Base-by-base conservation (phyloP, 371 early-diverging fungal genomes). In the Rhizomucor miehei region DNA sequence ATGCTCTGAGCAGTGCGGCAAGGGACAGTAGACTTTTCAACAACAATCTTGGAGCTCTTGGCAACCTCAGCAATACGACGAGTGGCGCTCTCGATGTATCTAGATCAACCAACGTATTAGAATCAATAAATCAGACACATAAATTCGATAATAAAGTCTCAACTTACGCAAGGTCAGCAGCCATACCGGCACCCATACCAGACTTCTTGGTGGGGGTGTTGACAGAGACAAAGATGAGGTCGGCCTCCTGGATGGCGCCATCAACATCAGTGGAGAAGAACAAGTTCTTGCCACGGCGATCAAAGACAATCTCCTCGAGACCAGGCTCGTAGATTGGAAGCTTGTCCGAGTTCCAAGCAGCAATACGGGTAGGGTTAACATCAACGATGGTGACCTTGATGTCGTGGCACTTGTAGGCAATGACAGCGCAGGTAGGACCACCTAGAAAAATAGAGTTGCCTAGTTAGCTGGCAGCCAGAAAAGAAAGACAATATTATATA, bases 1-100 rank as follows among this genome's bases (percentile, higher is more conserved):
- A 97, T 90, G 66, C 82, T 78, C 61, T 92, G 89, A 38, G 95
- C 94, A 38, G 97, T 95, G 60, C 92, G 85, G 73, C 95, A 95
- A 34, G 97, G 97, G 10, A 97, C 97, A 35, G 97, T 97, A 1
- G 94, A 93, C 75, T 94, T 94, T 66, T 94, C 95, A 35, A 97
- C 89, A 5, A 97, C 91, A 60, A 97, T 89, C 77, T 94, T 97
- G 76, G 86, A 79, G 58, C 80, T 80, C 51, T 67, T 86, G 21
- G 94, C 86, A 20, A 91, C 88, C 56, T 86, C 77, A n/a, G 95
- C 95, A 67, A 97, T 94, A 54, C 87, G 81, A 51, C 91, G 83
- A 41, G 92, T 90, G 54, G 95, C 94, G 35, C 86, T 66, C 73
- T 93, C 93, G 52, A 95, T 79, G 56, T 89, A 92, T 16, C 90